Evolutionary conservation across 2,329 filamentous ascomycete species (phyloP), one percentile per base, ranked within the genome.

Genomic region (Pseudogymnoascus sp.): DNA sequence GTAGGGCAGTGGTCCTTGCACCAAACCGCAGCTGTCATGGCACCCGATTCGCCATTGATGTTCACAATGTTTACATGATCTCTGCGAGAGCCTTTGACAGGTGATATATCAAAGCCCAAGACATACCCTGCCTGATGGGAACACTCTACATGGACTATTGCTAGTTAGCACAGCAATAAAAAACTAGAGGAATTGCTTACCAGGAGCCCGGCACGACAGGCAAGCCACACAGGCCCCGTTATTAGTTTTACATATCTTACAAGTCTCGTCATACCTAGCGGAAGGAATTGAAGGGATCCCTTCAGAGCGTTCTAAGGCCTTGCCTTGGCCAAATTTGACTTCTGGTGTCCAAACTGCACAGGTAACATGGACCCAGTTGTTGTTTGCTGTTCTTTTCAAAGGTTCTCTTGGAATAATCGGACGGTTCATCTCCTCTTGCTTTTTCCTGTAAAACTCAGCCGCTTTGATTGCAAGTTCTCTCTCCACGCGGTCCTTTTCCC

Each of bases 281-380:
- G 84, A 81, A 1, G 89, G 84, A 64, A 99, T 93, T 5, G 89
- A 88, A 3, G 90, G 89, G 67, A 99, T 91, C 18, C 93, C 93
- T 77, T 99, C 95, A 1, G 90, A 92, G 34, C 92, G 88, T 69
- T 92, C 89, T 36, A 99, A 78, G 16, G 89, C 86, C 70, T 88
- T 87, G 16, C 92, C 89, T 69, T 90, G 90, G 66, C 90, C 93
- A 75, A 97, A 99, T 72, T 93, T 95, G 70, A 96, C 88, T 75
- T 99, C 95, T 0, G 91, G 87, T 9, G 89, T 93, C 87, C 91
- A 97, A 16, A 96, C 81, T 1, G 95, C 93, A 72, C 95, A 99
- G 38, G 89, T 88, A 28, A 97, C 91, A 73, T 99, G 95, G 14
- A 97, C 91, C 95, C 95, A 99, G 72, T 97, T 97, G 77, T 97